A percentile compares a stretch with the other conserved stretches of the same genome.
Evolutionary conservation across 1,284 basidiomycete genomes (phyloP).

Genomic region (Rhodotorula sp.): DNA sequence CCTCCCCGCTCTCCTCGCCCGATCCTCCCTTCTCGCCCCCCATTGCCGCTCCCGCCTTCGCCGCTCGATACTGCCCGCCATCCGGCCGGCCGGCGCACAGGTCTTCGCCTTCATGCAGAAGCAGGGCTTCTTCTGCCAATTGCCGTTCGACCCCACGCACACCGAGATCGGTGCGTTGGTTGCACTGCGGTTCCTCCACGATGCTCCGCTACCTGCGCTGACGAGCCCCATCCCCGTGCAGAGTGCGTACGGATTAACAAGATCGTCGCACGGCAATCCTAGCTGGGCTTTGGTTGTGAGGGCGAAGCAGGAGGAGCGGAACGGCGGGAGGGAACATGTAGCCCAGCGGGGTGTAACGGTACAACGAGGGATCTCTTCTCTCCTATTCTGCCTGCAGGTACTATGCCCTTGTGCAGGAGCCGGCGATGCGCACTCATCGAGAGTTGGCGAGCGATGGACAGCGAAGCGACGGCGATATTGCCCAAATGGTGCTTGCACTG

Average conservation of each 20-base stretch:
- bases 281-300: neutral
- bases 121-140: slow-evolving; percentile 45
- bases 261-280: slow-evolving; percentile 28
- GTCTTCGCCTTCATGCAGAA: slow-evolving; percentile 43
- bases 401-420: too few species aligned
- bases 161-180: slow-evolving; percentile 40
- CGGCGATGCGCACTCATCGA: too few species aligned
- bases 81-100: neutral
- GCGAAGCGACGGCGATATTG: too few species aligned
- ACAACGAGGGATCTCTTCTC: too few species aligned
- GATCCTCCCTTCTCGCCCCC: neutral
- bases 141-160: slow-evolving; percentile 42
- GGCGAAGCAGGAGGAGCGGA: neutral
- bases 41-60: neutral
- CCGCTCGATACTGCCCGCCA: too few species aligned
- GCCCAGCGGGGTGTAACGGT: too few species aligned
- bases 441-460: too few species aligned
- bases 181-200: neutral
- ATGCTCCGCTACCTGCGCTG: neutral
- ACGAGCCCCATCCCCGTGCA: neutral
- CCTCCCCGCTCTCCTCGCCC: neutral
- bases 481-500: neutral
- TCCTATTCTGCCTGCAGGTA: too few species aligned
- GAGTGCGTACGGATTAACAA: slow-evolving; percentile 35
- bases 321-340: too few species aligned